Conservation (phyloP, 2,329 filamentous ascomycete genomes). For the Grosmannia clavigera region DNA sequence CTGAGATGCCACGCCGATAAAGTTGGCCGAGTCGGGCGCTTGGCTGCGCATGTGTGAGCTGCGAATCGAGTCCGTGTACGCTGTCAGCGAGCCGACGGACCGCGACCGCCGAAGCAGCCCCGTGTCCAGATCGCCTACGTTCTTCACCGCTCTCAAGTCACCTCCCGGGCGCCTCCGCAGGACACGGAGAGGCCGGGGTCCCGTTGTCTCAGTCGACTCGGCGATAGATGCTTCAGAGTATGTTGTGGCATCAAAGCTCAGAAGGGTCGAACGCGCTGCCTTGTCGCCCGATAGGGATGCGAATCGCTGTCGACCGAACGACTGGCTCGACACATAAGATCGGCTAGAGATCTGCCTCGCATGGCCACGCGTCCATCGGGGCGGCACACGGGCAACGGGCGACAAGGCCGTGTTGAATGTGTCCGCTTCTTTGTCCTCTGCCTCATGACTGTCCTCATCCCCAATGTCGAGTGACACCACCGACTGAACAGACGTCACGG, state of each 20-base stretch:
- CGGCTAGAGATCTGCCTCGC: conserved; percentile 33
- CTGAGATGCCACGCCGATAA: conserved; percentile 28
- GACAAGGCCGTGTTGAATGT: neutral
- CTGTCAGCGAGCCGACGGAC: conserved; percentile 47
- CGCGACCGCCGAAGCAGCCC: conserved; percentile 37
- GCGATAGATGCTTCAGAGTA: conserved; percentile 39
- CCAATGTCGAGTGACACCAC: conserved; percentile 19
- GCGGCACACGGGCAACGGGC: conserved; percentile 16
- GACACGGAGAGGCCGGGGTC: conserved; percentile 44
- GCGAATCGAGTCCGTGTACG: conserved; percentile 46
- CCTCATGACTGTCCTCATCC: conserved; percentile 4
- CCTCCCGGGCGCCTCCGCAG: conserved; percentile 64
- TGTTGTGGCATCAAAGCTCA: conserved; percentile 50
- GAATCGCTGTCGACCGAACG: conserved; percentile 40
- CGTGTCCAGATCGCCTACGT: conserved; percentile 48
- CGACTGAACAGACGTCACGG: conserved; percentile 3
- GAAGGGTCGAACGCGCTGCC: conserved; percentile 34
- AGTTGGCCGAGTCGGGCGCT: conserved; percentile 25
- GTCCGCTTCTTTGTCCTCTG: neutral
- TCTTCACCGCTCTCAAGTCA: conserved; percentile 56
- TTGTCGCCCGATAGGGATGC: conserved; percentile 49
- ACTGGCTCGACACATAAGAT: conserved; percentile 36
- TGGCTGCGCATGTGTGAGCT: conserved; percentile 41
- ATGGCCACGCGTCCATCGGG: conserved; percentile 25
- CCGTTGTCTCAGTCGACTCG: conserved; percentile 30